Base-by-base conservation (phyloP, 2,329 filamentous ascomycete genomes). In the Dothistroma pini region DNA sequence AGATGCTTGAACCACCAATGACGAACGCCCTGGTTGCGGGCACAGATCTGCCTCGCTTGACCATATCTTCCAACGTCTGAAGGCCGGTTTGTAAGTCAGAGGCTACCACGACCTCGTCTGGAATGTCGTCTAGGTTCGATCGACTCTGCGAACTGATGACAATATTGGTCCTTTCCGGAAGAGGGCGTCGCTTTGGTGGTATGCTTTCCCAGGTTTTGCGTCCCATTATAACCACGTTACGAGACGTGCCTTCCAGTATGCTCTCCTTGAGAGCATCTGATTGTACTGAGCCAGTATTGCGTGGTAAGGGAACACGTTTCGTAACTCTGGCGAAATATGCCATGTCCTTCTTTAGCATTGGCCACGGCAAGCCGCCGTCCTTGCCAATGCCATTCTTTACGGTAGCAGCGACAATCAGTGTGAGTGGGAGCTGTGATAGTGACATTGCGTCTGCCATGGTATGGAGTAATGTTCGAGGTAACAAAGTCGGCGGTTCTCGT, bases 141-240 rank as follows among this genome's bases (percentile, higher is more conserved):
- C 60, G 67, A 21, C 48, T 48, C 38, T 68, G 68, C 48, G 88
- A 81, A 63, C 86, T 89, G 67, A 99, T 81, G 66, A 97, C 85
- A 47, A 97, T 85, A 75, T 96, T 97, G 55, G 92, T 80, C 10
- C 95, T 82, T 64, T 86, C 89, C 63, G 86, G 87, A 35, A 99
- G 81, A 19, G 95, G 95, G 2, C 92, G 84, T 74, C 95, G 92
- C 56, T 81, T 83, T 7, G 80, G 72, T 1, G 95, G 93, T 62
- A 99, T 93, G 66, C 87, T 91, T 56, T 96, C 91, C 88, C 93
- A 99, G 0, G 95, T 99, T 77, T 96, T 97, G 72, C 95, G 89
- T 62, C 95, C 95, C 95, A 99, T 99, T 68, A 99, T 89, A 56
- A 97, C 90, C 19, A 90, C 89, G 75, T 82, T 81, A 14, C 61